Evolutionary conservation across 2,329 filamentous ascomycete species (phyloP).

Genomic region (Fusarium acutatum): DNA sequence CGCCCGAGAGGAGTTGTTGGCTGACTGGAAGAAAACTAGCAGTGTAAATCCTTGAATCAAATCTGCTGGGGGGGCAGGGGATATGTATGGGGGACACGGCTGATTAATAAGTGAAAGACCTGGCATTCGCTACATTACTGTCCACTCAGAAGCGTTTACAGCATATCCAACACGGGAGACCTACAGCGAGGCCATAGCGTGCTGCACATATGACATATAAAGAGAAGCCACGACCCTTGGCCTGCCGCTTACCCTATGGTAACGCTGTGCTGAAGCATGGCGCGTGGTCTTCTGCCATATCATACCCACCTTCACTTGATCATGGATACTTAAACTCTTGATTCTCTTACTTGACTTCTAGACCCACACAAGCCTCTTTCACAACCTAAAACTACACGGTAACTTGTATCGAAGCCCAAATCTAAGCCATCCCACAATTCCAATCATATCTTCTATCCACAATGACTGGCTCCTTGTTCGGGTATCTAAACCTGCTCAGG

Average conservation of each 20-base stretch:
- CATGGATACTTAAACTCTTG: too few relatives aligned
- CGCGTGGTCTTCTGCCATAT: too few relatives aligned
- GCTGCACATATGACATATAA: not conserved
- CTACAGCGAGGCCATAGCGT: not conserved
- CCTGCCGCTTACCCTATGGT: not conserved
- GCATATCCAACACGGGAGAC: not conserved
- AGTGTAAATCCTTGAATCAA: rapidly evolving
- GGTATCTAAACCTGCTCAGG: too few relatives aligned
- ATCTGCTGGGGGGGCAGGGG: not conserved
- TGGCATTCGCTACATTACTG: not conserved
- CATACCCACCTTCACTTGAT: too few relatives aligned
- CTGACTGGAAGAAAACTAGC: not conserved
- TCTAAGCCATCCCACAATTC: too few relatives aligned
- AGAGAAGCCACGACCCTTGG: rapidly evolving
- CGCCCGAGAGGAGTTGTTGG: not conserved
- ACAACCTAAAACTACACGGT: too few relatives aligned
- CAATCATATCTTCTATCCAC: too few relatives aligned
- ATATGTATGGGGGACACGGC: rapidly evolving
- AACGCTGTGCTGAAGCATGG: not conserved
- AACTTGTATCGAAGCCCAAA: too few relatives aligned
- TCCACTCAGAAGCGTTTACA: not conserved
- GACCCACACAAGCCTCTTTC: too few relatives aligned
- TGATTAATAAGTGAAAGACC: not conserved
- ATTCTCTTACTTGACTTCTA: too few relatives aligned
- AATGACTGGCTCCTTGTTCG: too few relatives aligned